Conservation (phyloP, 164 flowering plant genomes). For the Euptelea pleiosperma region DNA sequence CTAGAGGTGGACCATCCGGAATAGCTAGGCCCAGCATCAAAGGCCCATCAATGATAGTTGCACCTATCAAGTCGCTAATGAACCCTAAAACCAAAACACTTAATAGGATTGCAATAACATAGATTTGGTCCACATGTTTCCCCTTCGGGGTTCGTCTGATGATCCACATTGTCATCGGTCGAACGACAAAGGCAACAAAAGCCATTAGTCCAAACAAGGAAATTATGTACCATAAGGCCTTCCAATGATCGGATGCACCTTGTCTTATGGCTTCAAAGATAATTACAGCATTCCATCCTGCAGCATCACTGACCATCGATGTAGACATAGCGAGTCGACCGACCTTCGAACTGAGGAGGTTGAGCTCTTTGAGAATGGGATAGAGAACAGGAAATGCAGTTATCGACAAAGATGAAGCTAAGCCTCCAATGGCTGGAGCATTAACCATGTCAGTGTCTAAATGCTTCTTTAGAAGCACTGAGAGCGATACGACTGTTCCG, state of each 20-base stretch:
- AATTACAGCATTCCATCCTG: slow-evolving; percentile 23
- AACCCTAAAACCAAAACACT: slow-evolving; percentile 32
- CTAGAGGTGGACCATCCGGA: slow-evolving; percentile 70
- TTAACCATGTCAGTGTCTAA: slow-evolving; percentile 9
- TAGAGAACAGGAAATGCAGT: slow-evolving; percentile 49
- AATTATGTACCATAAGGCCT: not conserved
- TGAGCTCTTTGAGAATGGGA: slow-evolving; percentile 45
- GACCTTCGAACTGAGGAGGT: slow-evolving; percentile 60
- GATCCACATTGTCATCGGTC: slow-evolving; percentile 29
- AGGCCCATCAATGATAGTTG: slow-evolving; percentile 41
- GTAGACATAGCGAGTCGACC: slow-evolving; percentile 45
- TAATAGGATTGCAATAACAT: slow-evolving; percentile 25
- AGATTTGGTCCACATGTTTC: slow-evolving; percentile 32
- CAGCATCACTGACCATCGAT: slow-evolving; percentile 29
- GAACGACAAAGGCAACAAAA: slow-evolving; percentile 8
- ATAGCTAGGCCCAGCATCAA: slow-evolving; percentile 54
- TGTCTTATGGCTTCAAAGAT: slow-evolving; percentile 36
- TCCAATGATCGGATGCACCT: too few relatives aligned
- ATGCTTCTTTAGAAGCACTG: slow-evolving; percentile 19
- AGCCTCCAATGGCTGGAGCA: slow-evolving; percentile 28
- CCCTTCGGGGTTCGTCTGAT: slow-evolving; percentile 45
- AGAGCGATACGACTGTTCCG: not conserved
- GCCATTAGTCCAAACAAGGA: slow-evolving; percentile 7
- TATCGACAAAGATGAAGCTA: slow-evolving; percentile 28
- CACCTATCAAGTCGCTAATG: slow-evolving; percentile 39